Evolutionary conservation across 768 basidiomycete genomes (phyloP).

Genomic region (Suillus paluster): DNA sequence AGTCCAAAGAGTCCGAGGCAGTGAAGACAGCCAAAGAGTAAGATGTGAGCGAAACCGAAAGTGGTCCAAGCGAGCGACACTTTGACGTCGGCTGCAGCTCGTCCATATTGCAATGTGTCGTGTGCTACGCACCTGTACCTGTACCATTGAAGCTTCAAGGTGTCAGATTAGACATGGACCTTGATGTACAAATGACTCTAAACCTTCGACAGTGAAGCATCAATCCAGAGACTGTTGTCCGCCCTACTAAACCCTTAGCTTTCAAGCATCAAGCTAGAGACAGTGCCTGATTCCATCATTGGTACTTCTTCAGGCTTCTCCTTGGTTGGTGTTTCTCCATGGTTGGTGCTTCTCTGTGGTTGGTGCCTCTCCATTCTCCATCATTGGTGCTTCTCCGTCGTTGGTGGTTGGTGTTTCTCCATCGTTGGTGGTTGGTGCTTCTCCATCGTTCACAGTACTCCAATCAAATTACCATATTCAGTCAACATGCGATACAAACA

Average conservation of each 20-base stretch:
- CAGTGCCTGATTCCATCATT: neutral
- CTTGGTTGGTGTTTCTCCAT: neutral
- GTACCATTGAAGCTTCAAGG: neutral
- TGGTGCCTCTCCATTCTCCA: neutral
- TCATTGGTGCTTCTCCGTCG: neutral
- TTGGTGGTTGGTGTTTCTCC: too few relatives aligned
- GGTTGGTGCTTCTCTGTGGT: too few relatives aligned
- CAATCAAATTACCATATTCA: too few relatives aligned
- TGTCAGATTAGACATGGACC: neutral
- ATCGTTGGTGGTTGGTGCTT: too few relatives aligned
- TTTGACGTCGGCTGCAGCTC: too few relatives aligned
- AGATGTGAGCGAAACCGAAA: too few relatives aligned
- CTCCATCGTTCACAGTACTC: too few relatives aligned
- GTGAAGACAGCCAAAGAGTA: too few relatives aligned
- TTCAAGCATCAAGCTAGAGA: neutral
- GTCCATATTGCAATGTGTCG: too few relatives aligned
- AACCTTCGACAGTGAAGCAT: neutral
- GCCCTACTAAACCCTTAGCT: neutral
- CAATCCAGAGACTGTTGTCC: neutral
- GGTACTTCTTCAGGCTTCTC: neutral
- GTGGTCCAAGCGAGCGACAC: too few relatives aligned
- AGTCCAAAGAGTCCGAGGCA: too few relatives aligned
- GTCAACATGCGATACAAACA: too few relatives aligned
- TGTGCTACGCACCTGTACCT: slow-evolving; percentile 1
- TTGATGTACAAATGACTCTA: neutral